Base-by-base conservation (phyloP, 2,329 filamentous ascomycete genomes). In the Xylaria sp. region DNA sequence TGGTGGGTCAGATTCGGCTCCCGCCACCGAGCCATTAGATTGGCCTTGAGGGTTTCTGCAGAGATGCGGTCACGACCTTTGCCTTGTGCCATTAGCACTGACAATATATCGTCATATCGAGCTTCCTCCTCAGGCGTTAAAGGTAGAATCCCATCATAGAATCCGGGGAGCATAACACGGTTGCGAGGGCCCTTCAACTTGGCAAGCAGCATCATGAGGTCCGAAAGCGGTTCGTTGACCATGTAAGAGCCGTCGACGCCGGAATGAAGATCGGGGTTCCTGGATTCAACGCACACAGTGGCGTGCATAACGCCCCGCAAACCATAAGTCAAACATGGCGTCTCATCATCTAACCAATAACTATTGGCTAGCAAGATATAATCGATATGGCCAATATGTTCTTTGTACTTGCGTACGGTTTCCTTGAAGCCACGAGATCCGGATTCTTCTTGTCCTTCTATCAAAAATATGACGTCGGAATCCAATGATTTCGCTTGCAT, bases 271-370 rank as follows among this genome's bases (percentile, higher is more conserved):
- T 99, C 95, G 0, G 94, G 93, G 66, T 92, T 88, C 54, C 88
- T 87, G 60, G 93, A 96, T 67, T 96, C 90, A 25, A 99, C 88
- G 64, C 93, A 90, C 5, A 98, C 85, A 0, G 92, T 97, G 4
- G 94, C 94, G 75, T 98, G 94, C 21, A 99, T 89, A 25, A 99
- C 94, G 23, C 95, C 95, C 51, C 95, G 88, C 6, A 98, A 84
- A 1, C 95, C 95, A 66, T 99, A 99, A 0, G 95, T 99, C 60
- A 99, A 80, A 74, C 95, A 99, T 0, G 95, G 95, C 2, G 96
- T 93, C 68, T 96, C 90, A 73, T 99, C 94, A 73, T 98, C 93
- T 1, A 99, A 84, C 95, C 95, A 99, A 80, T 99, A 99, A 77
- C 94, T 97, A 80, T 99, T 99, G 21, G 95, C 94, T 38, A 99